Percentiles rank a stretch among this genome's conserved stretches.
Conservation (phyloP, 1,284 basidiomycete genomes). For the Malassezia yamatoensis region DNA sequence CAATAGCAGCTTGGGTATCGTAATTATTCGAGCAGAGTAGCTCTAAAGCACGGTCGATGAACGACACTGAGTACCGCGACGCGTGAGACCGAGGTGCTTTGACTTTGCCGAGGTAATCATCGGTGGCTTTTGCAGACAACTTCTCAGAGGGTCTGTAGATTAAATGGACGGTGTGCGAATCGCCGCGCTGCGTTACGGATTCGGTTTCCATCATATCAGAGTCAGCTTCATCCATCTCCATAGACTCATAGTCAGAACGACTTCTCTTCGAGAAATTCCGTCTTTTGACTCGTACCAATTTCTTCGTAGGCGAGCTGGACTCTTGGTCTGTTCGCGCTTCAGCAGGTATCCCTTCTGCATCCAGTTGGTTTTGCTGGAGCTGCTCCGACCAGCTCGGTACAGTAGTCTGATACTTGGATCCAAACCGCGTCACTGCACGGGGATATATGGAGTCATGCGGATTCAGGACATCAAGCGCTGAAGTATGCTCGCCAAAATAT, state of each 20-base stretch:
- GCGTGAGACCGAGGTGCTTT: slow-evolving; percentile 21
- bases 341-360: not conserved
- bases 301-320: not conserved
- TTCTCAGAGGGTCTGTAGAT: slow-evolving; percentile 47
- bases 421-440: slow-evolving; percentile 73
- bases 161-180: slow-evolving; percentile 63
- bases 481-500: slow-evolving; percentile 86
- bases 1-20: not conserved
- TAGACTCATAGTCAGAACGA: not conserved
- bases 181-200: slow-evolving; percentile 57
- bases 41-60: slow-evolving; percentile 78
- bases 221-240: slow-evolving; percentile 10
- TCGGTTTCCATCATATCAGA: not conserved
- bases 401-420: slow-evolving; percentile 70
- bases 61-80: slow-evolving; percentile 58
- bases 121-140: slow-evolving; percentile 52
- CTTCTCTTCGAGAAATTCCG: slow-evolving; percentile 22
- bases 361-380: slow-evolving; percentile 3
- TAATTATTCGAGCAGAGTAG: slow-evolving; percentile 54
- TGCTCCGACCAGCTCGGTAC: slow-evolving; percentile 40
- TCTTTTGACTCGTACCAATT: slow-evolving; percentile 7
- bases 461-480: slow-evolving; percentile 59
- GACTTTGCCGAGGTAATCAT: slow-evolving; percentile 61
- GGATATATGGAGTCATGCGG: slow-evolving; percentile 90
- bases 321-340: not conserved